Conservation (phyloP, 2,329 filamentous ascomycete species). For the Graphilbum sp. region DNA sequence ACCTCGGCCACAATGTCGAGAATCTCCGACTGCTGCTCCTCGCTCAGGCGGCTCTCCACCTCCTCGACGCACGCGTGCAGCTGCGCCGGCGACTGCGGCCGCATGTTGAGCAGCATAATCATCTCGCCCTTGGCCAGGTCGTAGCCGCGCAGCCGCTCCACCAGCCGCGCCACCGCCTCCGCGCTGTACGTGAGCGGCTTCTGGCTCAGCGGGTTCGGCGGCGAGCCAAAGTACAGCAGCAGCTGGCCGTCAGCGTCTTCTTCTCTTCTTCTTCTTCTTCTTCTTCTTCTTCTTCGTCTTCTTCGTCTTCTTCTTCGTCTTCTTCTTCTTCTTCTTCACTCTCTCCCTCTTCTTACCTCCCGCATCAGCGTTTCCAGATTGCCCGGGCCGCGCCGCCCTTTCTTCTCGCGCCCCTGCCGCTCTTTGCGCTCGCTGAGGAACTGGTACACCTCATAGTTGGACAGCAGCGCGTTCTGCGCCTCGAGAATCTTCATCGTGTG, state of each 20-base stretch:
- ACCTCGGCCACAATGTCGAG: conserved; percentile 38
- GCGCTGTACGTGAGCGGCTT: conserved; percentile 35
- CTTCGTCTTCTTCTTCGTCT: neutral
- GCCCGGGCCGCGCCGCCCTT: conserved; percentile 33
- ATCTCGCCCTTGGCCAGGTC: conserved; percentile 51
- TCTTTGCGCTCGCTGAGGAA: conserved; percentile 34
- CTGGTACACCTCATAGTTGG: conserved; percentile 57
- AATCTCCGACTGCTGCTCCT: conserved; percentile 42
- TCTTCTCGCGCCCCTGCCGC: conserved; percentile 34
- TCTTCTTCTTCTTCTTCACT: neutral
- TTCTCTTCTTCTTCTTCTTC: neutral
- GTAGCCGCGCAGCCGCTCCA: conserved; percentile 37
- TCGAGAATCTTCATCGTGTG: conserved; percentile 53
- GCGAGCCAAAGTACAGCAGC: conserved; percentile 23
- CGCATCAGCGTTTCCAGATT: conserved; percentile 43
- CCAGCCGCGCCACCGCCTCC: conserved; percentile 33
- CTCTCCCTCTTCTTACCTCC: conserved; percentile 34
- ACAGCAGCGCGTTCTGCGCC: conserved; percentile 50
- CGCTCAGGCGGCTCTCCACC: conserved; percentile 41
- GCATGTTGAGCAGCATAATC: conserved; percentile 51
- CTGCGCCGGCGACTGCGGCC: conserved; percentile 38
- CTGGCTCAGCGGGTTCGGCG: conserved; percentile 38
- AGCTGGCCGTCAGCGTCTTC: conserved; percentile 4
- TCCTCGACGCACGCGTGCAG: conserved; percentile 51
- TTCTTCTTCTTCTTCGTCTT: neutral